Base-by-base conservation (phyloP, 2,329 filamentous ascomycete genomes). In the Diplodia seriata region DNA sequence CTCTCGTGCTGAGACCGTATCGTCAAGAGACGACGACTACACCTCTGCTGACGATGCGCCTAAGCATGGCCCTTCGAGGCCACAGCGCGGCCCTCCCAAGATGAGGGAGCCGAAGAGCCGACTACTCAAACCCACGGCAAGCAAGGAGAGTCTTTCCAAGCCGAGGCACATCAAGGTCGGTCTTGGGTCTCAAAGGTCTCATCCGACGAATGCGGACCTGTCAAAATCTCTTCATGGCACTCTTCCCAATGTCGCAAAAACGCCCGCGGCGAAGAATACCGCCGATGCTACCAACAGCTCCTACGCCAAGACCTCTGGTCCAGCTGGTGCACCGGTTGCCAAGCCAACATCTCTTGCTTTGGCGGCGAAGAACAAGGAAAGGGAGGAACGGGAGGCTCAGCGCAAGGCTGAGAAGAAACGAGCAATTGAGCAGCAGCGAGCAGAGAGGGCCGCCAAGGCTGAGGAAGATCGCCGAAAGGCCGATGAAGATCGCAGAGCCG, bases 311-410 rank as follows among this genome's bases (percentile, higher is more conserved):
- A 63, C 50, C 36, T 38, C 47, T 0, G 54, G 55, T 20, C 55
- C 43, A 18, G 18, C 55, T 31, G 47, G 49, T 18, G 55, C 66
- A 18, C 49, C 55, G 31, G 56, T 63, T 5, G 29, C 57, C 15
- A 68, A 68, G 38, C 66, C 57, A 7, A 64, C 61, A 11, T 64
- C 91, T 1, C 82, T 94, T 26, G 88, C 94, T 66, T 84, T 91
- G 57, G 92, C 90, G 2, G 91, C 92, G 49, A 90, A 89, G 74
- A 94, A 93, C 78, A 94, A 91, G 76, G 93, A 97, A 76, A 90
- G 89, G 73, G 94, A 93, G 78, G 94, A 91, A 76, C 93, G 96
- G 57, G 91, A 93, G 71, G 87, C 88, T 15, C 89, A 93, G 73
- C 88, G 90, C 61, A 94, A 92, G 74, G 89, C 90, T 9, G 91